phyloP scores from a whole-genome alignment of 1,139 yeast genomes.

The Yamadazyma diospyri region DNA sequence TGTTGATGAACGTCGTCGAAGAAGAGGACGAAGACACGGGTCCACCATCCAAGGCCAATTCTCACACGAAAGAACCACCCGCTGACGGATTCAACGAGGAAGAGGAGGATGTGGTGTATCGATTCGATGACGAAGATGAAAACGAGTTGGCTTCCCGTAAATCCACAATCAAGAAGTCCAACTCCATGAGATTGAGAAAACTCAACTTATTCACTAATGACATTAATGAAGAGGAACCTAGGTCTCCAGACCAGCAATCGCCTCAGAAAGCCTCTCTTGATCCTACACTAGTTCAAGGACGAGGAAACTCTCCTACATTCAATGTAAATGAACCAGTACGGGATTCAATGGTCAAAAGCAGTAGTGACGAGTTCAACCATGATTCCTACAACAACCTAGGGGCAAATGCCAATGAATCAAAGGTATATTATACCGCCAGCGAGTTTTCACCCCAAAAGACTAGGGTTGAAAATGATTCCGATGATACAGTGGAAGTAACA shows the following conservation, averaged over 20 bases:
- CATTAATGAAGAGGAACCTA: constrained; percentile 11
- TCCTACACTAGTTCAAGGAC: too few species aligned
- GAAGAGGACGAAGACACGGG: constrained; percentile 24
- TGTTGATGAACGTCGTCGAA: constrained; percentile 39
- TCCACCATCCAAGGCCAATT: constrained; percentile 8
- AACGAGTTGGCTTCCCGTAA: constrained; percentile 30
- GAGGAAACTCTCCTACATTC: constrained; percentile 17
- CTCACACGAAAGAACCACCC: constrained; percentile 1
- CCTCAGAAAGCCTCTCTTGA: too few species aligned
- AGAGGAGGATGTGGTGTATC: constrained; percentile 32
- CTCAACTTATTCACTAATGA: constrained; percentile 32
- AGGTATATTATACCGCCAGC: constrained; percentile 38
- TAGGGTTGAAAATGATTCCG: constrained; percentile 3
- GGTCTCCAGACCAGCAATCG: constrained; percentile 4
- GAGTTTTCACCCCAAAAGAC: constrained; percentile 10
- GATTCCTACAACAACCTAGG: constrained; percentile 18
- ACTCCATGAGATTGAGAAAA: constrained; percentile 44
- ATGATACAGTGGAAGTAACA: constrained; percentile 13
- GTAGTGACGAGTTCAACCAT: constrained; percentile 16
- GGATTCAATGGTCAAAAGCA: constrained; percentile 14
- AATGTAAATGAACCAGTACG: constrained; percentile 9
- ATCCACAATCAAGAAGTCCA: constrained; percentile 38
- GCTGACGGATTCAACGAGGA: constrained; percentile 23
- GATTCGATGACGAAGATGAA: constrained; percentile 23
- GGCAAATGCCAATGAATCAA: constrained; percentile 18